Percentiles rank a stretch among this genome's conserved stretches.
These are phyloP conservation scores for Anaeramoeba flamelloides DNA, from an alignment of 78 protist species.

Conservation along the genomic window DNA sequence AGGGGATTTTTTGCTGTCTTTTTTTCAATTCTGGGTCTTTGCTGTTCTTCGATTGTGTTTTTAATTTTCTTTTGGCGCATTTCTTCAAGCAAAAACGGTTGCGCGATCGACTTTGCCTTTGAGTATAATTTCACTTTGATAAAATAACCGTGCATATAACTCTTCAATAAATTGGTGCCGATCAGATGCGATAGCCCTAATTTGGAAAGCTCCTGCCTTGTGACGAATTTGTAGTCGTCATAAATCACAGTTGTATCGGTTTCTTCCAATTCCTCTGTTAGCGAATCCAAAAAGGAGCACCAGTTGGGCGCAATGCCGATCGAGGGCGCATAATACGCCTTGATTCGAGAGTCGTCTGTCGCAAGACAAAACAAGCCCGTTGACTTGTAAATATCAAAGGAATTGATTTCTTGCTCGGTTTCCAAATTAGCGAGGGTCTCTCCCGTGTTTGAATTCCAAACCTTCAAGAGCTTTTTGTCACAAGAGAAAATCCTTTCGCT, in stretches of 20 bases:
- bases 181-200: constrained; percentile 44
- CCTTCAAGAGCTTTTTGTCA: neutral
- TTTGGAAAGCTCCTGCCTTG: constrained; percentile 52
- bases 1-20: no score
- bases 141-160: no score
- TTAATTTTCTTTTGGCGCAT: no score
- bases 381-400: constrained; percentile 4
- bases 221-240: constrained; percentile 79
- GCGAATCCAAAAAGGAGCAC: constrained; percentile 70
- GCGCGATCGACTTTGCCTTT: no score
- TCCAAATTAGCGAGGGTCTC: neutral
- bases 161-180: no score
- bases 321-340: constrained; percentile 65
- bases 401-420: neutral
- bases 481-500: neutral
- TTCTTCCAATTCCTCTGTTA: constrained; percentile 54
- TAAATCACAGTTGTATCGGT: constrained; percentile 15
- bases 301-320: constrained; percentile 95
- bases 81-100: no score
- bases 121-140: no score
- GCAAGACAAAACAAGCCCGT: constrained; percentile 63
- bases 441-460: neutral
- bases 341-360: constrained; percentile 49
- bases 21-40: no score
- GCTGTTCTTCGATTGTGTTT: no score